Conservation (phyloP, 2,329 filamentous ascomycete genomes). For the Pseudocercospora crystallina region DNA sequence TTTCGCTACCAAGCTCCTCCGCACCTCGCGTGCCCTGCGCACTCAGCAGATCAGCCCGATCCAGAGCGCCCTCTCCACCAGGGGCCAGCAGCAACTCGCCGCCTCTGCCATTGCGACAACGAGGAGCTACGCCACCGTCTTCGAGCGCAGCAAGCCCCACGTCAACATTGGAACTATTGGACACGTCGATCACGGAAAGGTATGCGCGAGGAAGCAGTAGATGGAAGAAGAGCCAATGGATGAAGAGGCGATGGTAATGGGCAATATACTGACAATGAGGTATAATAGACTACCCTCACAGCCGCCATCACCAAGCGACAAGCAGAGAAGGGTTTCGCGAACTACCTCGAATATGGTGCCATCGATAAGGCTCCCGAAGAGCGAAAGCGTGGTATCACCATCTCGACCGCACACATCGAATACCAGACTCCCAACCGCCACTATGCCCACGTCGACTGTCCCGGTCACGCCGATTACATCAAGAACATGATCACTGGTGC, state of each 20-base stretch:
- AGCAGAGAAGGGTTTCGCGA: constrained; percentile 88
- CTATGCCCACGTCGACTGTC: constrained; percentile 99
- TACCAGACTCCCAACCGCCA: constrained; percentile 92
- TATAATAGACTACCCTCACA: constrained; percentile 82
- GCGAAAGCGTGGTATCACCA: constrained; percentile 99
- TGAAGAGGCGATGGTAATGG: neutral
- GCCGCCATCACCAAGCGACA: constrained; percentile 99
- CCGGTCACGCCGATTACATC: constrained; percentile 99
- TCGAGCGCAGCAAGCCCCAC: constrained; percentile 90
- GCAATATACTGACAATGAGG: constrained; percentile 9
- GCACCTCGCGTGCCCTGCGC: constrained; percentile 75
- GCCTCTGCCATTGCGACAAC: constrained; percentile 52
- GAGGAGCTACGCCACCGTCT: constrained; percentile 63
- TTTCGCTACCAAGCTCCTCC: constrained; percentile 78
- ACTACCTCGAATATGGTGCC: constrained; percentile 93
- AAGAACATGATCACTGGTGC: constrained; percentile 99
- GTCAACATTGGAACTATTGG: constrained; percentile 99
- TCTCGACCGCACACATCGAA: constrained; percentile 97
- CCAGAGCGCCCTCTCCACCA: constrained; percentile 65
- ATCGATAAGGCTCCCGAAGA: constrained; percentile 99
- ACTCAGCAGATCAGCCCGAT: constrained; percentile 73
- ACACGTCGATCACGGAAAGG: constrained; percentile 99
- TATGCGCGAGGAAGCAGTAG: constrained; percentile 41
- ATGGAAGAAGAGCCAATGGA: neutral
- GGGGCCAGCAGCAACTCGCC: constrained; percentile 63